These are phyloP conservation scores for Claviceps quebecensis DNA, from an alignment of 2,329 filamentous ascomycete species.

Conservation along the genomic window DNA sequence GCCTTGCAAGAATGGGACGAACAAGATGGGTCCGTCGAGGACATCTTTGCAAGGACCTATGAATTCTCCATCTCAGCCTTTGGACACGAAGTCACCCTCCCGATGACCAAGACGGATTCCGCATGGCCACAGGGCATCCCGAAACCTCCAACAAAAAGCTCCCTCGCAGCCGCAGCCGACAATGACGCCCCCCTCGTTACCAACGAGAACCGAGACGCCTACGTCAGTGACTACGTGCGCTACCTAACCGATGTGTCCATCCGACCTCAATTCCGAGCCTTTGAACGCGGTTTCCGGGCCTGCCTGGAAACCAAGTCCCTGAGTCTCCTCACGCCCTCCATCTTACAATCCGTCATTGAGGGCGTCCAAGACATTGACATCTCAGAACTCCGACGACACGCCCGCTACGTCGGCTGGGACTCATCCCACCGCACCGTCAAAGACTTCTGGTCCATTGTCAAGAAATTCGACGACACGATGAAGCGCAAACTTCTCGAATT, in stretches of 20 bases:
- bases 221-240: constrained; percentile 70
- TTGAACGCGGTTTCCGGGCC: constrained; percentile 64
- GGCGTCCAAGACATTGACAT: constrained; percentile 73
- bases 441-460: constrained; percentile 76
- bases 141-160: constrained; percentile 17
- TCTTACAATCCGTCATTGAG: constrained; percentile 69
- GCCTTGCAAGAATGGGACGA: constrained; percentile 64
- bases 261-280: constrained; percentile 62
- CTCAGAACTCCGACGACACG: constrained; percentile 51
- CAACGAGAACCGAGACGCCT: constrained; percentile 61
- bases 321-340: constrained; percentile 52
- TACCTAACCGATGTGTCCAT: constrained; percentile 73
- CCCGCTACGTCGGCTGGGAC: constrained; percentile 73
- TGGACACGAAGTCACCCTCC: constrained; percentile 40
- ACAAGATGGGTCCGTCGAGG: constrained; percentile 59
- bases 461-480: constrained; percentile 50
- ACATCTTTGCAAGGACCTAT: constrained; percentile 73
- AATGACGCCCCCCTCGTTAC: constrained; percentile 62
- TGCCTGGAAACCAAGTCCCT: constrained; percentile 61
- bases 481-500: constrained; percentile 75
- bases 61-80: constrained; percentile 59
- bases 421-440: constrained; percentile 52
- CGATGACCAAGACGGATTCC: constrained; percentile 33
- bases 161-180: not conserved
- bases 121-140: constrained; percentile 40